Conservation (phyloP, 208 protist genomes). For the Trypanosoma vivax region DNA sequence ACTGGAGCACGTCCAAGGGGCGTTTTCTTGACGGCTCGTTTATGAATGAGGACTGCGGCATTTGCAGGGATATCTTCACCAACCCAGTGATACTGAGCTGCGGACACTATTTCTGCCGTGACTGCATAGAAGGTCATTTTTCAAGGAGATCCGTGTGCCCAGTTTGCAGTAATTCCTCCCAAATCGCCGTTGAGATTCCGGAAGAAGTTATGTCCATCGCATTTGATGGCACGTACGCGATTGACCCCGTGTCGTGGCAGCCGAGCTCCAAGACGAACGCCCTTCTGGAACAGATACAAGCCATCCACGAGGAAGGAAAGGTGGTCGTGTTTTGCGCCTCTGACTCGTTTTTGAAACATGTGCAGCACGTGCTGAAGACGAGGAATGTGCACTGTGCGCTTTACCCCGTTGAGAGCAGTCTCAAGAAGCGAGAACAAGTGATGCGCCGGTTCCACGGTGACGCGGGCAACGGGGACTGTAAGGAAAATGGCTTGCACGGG, state of each 20-base stretch:
- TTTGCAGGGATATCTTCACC: too few species aligned
- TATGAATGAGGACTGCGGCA: too few species aligned
- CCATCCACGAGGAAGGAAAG: constrained; percentile 59
- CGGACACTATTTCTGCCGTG: too few species aligned
- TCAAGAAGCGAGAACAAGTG: not conserved
- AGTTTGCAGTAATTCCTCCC: too few species aligned
- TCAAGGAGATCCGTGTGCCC: too few species aligned
- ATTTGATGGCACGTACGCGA: constrained; percentile 20
- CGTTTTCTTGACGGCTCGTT: too few species aligned
- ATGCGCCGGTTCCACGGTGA: constrained; percentile 1
- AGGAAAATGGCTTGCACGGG: not conserved
- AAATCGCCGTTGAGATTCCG: too few species aligned
- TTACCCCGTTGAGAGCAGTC: not conserved
- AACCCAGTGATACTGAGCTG: too few species aligned
- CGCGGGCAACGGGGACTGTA: too few species aligned
- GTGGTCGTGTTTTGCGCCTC: constrained; percentile 93
- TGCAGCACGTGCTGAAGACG: constrained; percentile 61
- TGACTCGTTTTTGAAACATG: constrained; percentile 86
- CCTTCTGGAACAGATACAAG: constrained; percentile 31
- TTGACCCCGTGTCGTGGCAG: constrained; percentile 18
- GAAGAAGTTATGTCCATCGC: not conserved
- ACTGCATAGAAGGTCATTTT: too few species aligned
- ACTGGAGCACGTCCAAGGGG: too few species aligned
- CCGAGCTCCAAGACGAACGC: constrained; percentile 64
- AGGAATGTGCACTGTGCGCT: constrained; percentile 4